Evolutionary conservation across 495 filamentous ascomycete genomes (phyloP), one percentile per base, ranked within the genome.

Genomic region (Penicillium odoratum): DNA sequence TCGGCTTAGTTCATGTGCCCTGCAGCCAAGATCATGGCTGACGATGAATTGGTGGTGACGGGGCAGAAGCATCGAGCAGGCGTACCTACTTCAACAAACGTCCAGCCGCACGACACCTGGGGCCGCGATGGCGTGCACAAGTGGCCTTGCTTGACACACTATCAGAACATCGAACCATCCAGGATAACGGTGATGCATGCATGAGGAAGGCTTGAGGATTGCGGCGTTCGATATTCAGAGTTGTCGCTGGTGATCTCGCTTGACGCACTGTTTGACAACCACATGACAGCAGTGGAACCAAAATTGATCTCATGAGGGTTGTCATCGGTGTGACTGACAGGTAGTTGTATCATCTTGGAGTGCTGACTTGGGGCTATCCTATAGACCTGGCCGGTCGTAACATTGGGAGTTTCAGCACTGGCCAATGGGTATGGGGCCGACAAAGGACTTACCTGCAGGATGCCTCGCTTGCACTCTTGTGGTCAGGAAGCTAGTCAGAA

Each of bases 81-180:
- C 30, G 48, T 51, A 51, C 15, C 30, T 38, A 26, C n/a, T 34
- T 16, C n/a, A 38, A 51, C 48, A n/a, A 16, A 51, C 25, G 18
- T 38, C 21, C 48, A 34, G 33, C 33, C 30, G 11, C 45, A 10
- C 13, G 36, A 40, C 13, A 40, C 36, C 36, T 28, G 30, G 26
- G 33, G 48, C 48, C 30, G 30, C 21, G 48, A 26, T 34, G 48
- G 30, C 15, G 48, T 51, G 48, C 48, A 36, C 29, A 51, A 18
- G 30, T 51, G 38, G 48, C 48, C 30, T 9, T 51, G 30, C 33
- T 38, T 51, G 11, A 4, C n/a, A 51, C 48, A 51, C n/a, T 38
- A 34, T 51, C 48, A 38, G 48, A 51, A 51, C 48, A 34, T 51
- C 33, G 48, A 34, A 18, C 21, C 48, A 36, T 51, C 38, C 30